Conservation (phyloP, 768 basidiomycete genomes). For the Hemileccinum rubropunctum region DNA sequence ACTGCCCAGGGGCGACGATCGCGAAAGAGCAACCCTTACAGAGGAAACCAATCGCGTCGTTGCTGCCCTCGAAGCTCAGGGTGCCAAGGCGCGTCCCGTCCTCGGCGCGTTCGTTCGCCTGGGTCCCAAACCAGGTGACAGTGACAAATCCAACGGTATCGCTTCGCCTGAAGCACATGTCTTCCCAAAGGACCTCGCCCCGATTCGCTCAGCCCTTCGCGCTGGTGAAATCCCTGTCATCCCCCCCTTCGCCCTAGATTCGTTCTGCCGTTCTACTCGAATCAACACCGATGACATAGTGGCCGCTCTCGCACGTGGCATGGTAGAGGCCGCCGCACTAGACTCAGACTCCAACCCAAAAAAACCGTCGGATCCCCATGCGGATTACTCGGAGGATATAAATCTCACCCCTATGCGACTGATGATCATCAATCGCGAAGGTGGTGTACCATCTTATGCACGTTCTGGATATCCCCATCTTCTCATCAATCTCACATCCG, state of each 20-base stretch:
- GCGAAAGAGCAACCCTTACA: constrained; percentile 62
- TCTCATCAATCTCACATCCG: constrained; percentile 89
- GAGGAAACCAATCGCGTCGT: constrained; percentile 88
- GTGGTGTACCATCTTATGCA: constrained; percentile 96
- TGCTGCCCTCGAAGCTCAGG: constrained; percentile 75
- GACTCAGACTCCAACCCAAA: constrained; percentile 42
- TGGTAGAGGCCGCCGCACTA: constrained; percentile 55
- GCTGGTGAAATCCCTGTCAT: constrained; percentile 97
- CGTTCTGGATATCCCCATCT: constrained; percentile 93
- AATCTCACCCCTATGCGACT: constrained; percentile 93
- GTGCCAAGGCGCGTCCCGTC: constrained; percentile 84
- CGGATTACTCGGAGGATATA: constrained; percentile 48
- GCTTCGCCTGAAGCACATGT: constrained; percentile 74
- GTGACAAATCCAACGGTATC: constrained; percentile 31
- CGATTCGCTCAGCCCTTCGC: constrained; percentile 84
- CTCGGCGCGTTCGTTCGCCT: constrained; percentile 83
- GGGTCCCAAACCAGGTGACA: constrained; percentile 66
- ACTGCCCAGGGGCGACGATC: constrained; percentile 61
- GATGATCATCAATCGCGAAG: constrained; percentile 97
- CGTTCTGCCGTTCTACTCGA: constrained; percentile 81
- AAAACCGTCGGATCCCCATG: constrained; percentile 30
- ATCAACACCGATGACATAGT: constrained; percentile 87
- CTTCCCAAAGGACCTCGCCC: constrained; percentile 71
- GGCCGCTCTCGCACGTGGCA: constrained; percentile 81
- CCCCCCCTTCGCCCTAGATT: constrained; percentile 89